A percentile compares a stretch with the other conserved stretches of the same genome.
Evolutionary conservation across 2,329 filamentous ascomycete genomes (phyloP).

Genomic region (Colletotrichum horii): DNA sequence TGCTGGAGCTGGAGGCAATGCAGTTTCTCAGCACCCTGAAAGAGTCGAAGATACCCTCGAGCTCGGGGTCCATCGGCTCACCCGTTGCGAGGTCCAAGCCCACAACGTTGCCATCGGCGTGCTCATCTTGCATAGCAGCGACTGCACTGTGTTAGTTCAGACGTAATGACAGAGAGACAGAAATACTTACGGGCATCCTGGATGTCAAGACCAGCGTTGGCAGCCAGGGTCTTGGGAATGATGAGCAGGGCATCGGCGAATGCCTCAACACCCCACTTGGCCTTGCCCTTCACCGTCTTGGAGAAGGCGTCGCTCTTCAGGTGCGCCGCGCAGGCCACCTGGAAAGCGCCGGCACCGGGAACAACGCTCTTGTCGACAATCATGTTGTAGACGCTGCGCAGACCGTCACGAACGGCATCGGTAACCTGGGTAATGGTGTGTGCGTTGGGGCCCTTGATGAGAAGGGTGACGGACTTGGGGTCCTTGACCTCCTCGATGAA

Average conservation of each 20-base stretch:
- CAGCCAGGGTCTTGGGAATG: conserved; percentile 96
- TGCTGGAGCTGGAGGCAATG: conserved; percentile 91
- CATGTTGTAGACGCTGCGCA: conserved; percentile 98
- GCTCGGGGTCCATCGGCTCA: conserved; percentile 91
- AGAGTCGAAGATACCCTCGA: conserved; percentile 93
- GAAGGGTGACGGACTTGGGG: conserved; percentile 93
- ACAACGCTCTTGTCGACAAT: conserved; percentile 98
- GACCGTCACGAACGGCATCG: conserved; percentile 92
- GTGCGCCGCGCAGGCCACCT: conserved; percentile 88
- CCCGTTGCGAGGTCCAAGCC: conserved; percentile 88
- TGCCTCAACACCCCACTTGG: conserved; percentile 92
- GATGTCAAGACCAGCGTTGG: conserved; percentile 95
- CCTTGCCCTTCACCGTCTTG: conserved; percentile 95
- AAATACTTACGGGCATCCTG: conserved; percentile 83
- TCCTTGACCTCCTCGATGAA: conserved; percentile 99
- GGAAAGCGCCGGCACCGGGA: conserved; percentile 93
- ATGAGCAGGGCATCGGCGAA: conserved; percentile 94
- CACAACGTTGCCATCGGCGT: conserved; percentile 81
- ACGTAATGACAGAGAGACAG: conserved; percentile 3
- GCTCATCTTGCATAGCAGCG: conserved; percentile 85
- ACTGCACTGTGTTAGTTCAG: conserved; percentile 55
- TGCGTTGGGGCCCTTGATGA: conserved; percentile 97
- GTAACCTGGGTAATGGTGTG: conserved; percentile 98
- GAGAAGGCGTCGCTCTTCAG: conserved; percentile 85
- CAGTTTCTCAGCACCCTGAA: conserved; percentile 95